These are phyloP conservation scores for Phytophthora fragariaefolia DNA, from an alignment of 352 stramenopile genomes.

Conservation along the genomic window DNA sequence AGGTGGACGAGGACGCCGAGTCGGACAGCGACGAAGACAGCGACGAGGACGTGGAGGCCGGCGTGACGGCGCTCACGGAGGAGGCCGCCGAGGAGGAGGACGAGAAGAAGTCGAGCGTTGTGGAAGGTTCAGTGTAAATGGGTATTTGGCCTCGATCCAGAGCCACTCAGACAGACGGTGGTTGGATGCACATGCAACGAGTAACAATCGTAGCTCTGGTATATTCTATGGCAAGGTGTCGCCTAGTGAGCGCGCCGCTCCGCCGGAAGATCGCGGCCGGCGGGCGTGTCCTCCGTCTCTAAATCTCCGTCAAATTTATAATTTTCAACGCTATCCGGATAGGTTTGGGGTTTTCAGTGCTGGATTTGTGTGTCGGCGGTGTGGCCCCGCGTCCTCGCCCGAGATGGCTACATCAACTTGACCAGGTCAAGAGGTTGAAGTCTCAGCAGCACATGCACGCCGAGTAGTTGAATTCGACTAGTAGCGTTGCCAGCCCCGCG, in stretches of 20 bases:
- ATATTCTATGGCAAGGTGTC: conserved; percentile 37
- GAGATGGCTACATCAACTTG: conserved; percentile 16
- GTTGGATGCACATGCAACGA: conserved; percentile 32
- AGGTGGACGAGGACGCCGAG: conserved; percentile 45
- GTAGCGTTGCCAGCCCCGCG: background rate
- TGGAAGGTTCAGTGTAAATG: conserved; percentile 70
- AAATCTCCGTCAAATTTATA: conserved; percentile 30
- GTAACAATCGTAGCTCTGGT: conserved; percentile 24
- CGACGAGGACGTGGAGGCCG: conserved; percentile 45
- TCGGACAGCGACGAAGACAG: conserved; percentile 51
- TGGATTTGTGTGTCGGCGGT: background rate
- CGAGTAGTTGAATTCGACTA: too few species aligned
- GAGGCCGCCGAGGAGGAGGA: conserved; percentile 32
- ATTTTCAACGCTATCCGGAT: conserved; percentile 6
- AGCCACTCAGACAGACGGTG: conserved; percentile 12
- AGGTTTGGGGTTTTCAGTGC: background rate
- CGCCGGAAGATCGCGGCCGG: conserved; percentile 13
- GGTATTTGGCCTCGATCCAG: conserved; percentile 9
- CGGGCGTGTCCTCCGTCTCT: conserved; percentile 6
- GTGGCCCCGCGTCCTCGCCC: conserved; percentile 15
- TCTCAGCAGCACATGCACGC: background rate
- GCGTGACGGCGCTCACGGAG: conserved; percentile 38
- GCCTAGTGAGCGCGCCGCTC: conserved; percentile 6
- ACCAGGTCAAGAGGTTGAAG: conserved; percentile 10
- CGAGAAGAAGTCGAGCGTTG: conserved; percentile 56